Conservation (phyloP, 768 basidiomycete species). For the Rhizopogon vulgaris region DNA sequence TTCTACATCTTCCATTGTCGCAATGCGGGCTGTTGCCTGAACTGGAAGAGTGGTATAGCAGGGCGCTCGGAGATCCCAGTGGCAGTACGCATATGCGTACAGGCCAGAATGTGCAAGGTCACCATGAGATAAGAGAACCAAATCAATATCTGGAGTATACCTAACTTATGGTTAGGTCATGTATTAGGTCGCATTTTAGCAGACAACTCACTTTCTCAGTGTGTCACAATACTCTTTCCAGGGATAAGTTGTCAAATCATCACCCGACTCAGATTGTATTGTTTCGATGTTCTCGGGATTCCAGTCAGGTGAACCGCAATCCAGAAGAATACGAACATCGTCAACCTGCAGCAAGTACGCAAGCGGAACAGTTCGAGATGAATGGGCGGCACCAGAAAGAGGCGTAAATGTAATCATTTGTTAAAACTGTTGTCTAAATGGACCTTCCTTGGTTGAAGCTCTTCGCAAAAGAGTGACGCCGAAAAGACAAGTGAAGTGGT, state of each 20-base stretch:
- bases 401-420: conserved; percentile 93
- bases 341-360: conserved; percentile 91
- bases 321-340: conserved; percentile 87
- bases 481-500: not conserved
- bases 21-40: conserved; percentile 91
- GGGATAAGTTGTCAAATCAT: conserved; percentile 26
- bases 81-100: conserved; percentile 87
- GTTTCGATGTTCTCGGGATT: conserved; percentile 42
- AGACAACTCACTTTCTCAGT: conserved; percentile 54
- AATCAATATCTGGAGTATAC: conserved; percentile 72
- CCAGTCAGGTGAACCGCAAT: conserved; percentile 92
- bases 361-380: conserved; percentile 55
- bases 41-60: conserved; percentile 94
- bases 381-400: conserved; percentile 76
- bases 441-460: not conserved
- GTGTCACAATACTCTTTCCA: conserved; percentile 65
- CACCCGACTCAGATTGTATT: conserved; percentile 21
- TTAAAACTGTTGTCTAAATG: not conserved
- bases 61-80: conserved; percentile 84
- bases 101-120: conserved; percentile 85
- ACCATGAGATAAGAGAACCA: conserved; percentile 92
- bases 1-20: conserved; percentile 83
- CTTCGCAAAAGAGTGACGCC: not conserved
- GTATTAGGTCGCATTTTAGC: not conserved
- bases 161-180: conserved; percentile 31